phyloP scores from a whole-genome alignment of 495 filamentous ascomycete species.

The Aspergillus carlsbadensis region DNA sequence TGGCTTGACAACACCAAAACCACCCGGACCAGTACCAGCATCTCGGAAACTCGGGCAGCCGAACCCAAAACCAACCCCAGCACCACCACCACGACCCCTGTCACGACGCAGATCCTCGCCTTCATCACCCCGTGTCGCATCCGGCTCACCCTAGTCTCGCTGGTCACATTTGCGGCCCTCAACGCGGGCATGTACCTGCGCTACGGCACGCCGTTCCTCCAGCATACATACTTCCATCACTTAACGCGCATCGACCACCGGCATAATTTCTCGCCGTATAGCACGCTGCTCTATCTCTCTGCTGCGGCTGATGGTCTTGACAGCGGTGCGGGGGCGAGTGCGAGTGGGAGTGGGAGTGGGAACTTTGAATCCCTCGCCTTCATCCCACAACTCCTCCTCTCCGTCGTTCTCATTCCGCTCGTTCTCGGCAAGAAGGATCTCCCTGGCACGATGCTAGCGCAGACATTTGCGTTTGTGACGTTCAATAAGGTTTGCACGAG shows the following conservation, averaged over 20 bases:
- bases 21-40: background rate
- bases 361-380: constrained; percentile 81
- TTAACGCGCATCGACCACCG: constrained; percentile 91
- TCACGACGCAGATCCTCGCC: constrained; percentile 21
- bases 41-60: constrained; percentile 1
- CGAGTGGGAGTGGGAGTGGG: constrained; percentile 11
- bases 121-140: constrained; percentile 66
- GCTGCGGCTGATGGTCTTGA: constrained; percentile 57
- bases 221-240: constrained; percentile 91
- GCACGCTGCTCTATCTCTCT: constrained; percentile 82
- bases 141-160: constrained; percentile 59
- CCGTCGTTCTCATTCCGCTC: constrained; percentile 72
- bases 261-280: constrained; percentile 97
- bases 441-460: constrained; percentile 88
- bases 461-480: constrained; percentile 94
- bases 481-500: constrained; percentile 99
- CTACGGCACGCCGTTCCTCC: constrained; percentile 73
- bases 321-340: background rate
- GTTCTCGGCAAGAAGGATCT: constrained; percentile 80
- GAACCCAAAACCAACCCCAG: constrained; percentile 8
- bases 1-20: constrained; percentile 63
- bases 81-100: background rate
- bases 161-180: constrained; percentile 66
- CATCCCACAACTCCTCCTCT: constrained; percentile 78
- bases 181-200: constrained; percentile 75